Conservation (phyloP, 179 eudicot genomes). For the Amaranthus tricolor region DNA sequence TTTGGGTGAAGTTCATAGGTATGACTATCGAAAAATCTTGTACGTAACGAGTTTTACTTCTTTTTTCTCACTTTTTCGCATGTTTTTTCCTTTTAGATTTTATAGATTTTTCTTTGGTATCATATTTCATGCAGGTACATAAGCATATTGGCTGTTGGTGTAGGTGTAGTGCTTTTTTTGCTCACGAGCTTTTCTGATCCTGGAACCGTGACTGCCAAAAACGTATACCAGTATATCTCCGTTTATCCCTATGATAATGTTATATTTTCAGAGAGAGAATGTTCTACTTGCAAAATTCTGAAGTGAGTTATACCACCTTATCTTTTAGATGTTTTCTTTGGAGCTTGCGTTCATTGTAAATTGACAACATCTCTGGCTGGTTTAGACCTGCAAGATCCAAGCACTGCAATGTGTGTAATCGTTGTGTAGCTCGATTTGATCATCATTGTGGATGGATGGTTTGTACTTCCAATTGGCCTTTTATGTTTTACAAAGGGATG, state of each 20-base stretch:
- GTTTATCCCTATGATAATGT: slow-evolving; percentile 86
- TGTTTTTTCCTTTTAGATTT: slow-evolving; percentile 16
- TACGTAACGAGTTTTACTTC: slow-evolving; percentile 9
- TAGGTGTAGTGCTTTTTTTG: slow-evolving; percentile 80
- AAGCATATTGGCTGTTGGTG: slow-evolving; percentile 76
- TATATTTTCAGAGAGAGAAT: slow-evolving; percentile 73
- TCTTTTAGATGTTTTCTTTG: slow-evolving; percentile 6
- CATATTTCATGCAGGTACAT: slow-evolving; percentile 63
- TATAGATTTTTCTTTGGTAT: slow-evolving; percentile 19
- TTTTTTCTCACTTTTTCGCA: background rate
- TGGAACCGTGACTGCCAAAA: slow-evolving; percentile 77
- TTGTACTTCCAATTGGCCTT: slow-evolving; percentile 22
- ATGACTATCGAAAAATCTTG: slow-evolving; percentile 12
- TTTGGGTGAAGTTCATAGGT: slow-evolving; percentile 86
- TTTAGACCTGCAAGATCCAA: slow-evolving; percentile 97
- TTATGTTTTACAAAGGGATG: slow-evolving; percentile 4
- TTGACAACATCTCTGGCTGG: slow-evolving; percentile 24
- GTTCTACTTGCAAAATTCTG: slow-evolving; percentile 80
- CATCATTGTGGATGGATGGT: slow-evolving; percentile 99
- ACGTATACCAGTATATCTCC: slow-evolving; percentile 74
- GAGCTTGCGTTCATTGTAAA: slow-evolving; percentile 10
- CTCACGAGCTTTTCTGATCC: slow-evolving; percentile 95
- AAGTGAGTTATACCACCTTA: slow-evolving; percentile 53
- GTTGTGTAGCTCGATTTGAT: slow-evolving; percentile 97
- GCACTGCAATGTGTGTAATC: slow-evolving; percentile 92